These are phyloP conservation scores for Ophiostoma australiae DNA, from an alignment of 2,329 filamentous ascomycete genomes.

Conservation along the genomic window DNA sequence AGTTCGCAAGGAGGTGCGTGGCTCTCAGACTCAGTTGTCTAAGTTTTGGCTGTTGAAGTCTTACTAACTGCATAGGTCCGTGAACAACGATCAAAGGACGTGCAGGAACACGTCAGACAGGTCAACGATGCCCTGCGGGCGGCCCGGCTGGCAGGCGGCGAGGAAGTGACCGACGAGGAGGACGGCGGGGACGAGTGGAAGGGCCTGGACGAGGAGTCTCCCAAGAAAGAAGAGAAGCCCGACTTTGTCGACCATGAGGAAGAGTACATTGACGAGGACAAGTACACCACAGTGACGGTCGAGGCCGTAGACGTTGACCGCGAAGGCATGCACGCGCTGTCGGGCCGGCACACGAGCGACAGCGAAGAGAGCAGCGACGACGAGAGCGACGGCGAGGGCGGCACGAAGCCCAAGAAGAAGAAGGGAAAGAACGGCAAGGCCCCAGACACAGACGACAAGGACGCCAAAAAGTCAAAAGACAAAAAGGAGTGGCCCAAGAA, in stretches of 20 bases:
- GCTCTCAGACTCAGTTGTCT: not conserved
- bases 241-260: slow-evolving; percentile 72
- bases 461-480: slow-evolving; percentile 28
- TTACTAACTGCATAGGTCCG: slow-evolving; percentile 55
- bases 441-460: slow-evolving; percentile 33
- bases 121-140: slow-evolving; percentile 67
- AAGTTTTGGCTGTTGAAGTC: not conserved
- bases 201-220: slow-evolving; percentile 52
- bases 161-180: slow-evolving; percentile 43
- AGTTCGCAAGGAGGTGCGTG: slow-evolving; percentile 62
- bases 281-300: slow-evolving; percentile 90
- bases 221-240: slow-evolving; percentile 31
- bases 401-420: slow-evolving; percentile 33
- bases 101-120: slow-evolving; percentile 74
- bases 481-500: slow-evolving; percentile 59
- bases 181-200: slow-evolving; percentile 52
- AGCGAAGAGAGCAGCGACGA: slow-evolving; percentile 37
- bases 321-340: slow-evolving; percentile 61
- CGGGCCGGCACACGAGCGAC: slow-evolving; percentile 33
- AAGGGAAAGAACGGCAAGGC: slow-evolving; percentile 25
- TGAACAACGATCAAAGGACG: slow-evolving; percentile 73
- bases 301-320: slow-evolving; percentile 78
- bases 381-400: slow-evolving; percentile 33
- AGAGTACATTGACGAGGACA: slow-evolving; percentile 94
- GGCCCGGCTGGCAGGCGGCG: slow-evolving; percentile 47